Base-by-base conservation (phyloP, 2,329 filamentous ascomycete genomes). In the Claviceps cyperi region DNA sequence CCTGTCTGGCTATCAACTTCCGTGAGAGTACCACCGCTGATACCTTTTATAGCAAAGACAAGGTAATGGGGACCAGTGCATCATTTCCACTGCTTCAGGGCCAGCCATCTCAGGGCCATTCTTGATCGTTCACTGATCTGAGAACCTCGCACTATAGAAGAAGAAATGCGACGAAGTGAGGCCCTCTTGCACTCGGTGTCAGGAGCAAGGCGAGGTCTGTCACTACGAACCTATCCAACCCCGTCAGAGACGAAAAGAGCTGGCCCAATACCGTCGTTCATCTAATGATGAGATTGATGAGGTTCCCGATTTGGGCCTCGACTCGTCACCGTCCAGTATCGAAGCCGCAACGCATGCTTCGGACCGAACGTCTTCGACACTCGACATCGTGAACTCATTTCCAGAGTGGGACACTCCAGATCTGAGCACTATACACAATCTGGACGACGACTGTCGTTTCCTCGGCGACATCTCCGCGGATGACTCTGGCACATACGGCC, bases 161-260 rank as follows among this genome's bases (percentile, higher is more conserved):
- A 78, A 78, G 60, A 78, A 78, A 63, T 78, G 75, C 56, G 72
- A 78, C 57, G 75, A 78, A 59, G 64, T 60, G 36, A 70, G 73
- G 7, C 75, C 75, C 2, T 63, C 66, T 44, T 78, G 75, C 56
- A 64, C 69, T 21, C 72, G 75, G 40, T 78, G 75, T 59, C 56
- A 63, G 41, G 75, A 78, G 59, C 67, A 70, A 40, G 65, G 66
- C 47, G 64, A 72, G 44, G 66, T 71, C 21, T 78, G 75, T 56
- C 60, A 65, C 2, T 78, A 78, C 54, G 74, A 76, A 51, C 63
- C 69, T 39, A 67, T 75, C 19, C 64, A 59, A 52, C 66, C 63
- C 52, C 67, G 64, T 35, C 66, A 67, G 51, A 62, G 67, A 38
- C 65, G 66, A 35, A 66, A 63, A 54, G 61, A 62, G 14, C 55